Evolutionary conservation across 805 yeast species (phyloP), one percentile per base, ranked within the genome.

Genomic region (Zygoascus flipseniorum): DNA sequence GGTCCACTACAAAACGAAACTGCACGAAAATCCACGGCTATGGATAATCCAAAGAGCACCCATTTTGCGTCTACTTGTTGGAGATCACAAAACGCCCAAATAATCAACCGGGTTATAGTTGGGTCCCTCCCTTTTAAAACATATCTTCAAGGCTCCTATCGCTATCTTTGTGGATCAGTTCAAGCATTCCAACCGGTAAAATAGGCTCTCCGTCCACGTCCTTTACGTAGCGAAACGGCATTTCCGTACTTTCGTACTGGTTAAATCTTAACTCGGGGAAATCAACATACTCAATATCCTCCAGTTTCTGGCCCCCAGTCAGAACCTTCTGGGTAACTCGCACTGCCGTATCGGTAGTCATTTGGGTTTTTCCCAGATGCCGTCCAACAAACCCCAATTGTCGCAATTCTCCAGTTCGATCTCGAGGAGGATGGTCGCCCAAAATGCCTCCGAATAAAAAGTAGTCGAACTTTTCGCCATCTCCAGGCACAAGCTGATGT

Each of bases 291-390:
- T 80, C 78, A 57, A 93, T 88, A 50, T 86, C 79, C 57, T 85
- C 86, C 61, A 92, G 86, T 23, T 48, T 48, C 44, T 58, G 72
- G 52, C 76, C 71, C 44, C 78, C 77, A 54, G 82, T 81, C n/a
- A 88, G 72, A 31, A 92, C 90, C 46, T 78, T 65, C 62, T 89
- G 89, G 1, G 97, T 89, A 18, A 95, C 89, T 69, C 99, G 80
- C 35, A 93, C 85, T 0, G 98, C 98, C 1, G 99, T 92, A 66
- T 92, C 99, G 0, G 99, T 92, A 16, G 98, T 89, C 98, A 92
- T 93, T 67, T 92, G 99, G 59, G 85, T 78, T 50, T 75, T 78
- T 1, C 97, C 98, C 51, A 92, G 75, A 66, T 96, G 78, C 71
- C 93, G 82, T 8, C 97, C 96, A 0, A 79, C 81, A 64, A 89